Evolutionary conservation across 192 early-diverging fungal species (phyloP), one percentile per base, ranked within the genome.

Genomic region (Gryganskiella cystojenkinii): DNA sequence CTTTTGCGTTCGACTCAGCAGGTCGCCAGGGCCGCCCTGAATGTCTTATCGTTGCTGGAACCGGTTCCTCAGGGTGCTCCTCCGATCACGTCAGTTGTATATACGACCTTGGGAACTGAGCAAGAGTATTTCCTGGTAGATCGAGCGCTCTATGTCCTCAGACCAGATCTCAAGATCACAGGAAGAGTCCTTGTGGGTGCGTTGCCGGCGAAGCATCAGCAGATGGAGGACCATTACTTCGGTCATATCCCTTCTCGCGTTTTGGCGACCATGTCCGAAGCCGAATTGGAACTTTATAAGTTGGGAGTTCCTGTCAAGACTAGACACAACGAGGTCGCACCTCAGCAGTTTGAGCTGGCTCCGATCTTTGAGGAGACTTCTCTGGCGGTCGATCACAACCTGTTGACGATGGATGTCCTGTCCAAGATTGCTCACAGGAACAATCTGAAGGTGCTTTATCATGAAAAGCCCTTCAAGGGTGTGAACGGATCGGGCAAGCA

Each of bases 221-320:
- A 99, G 85, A 86, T 99, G 64, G 97, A 99, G 85, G 97, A 99
- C 83, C 97, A 99, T 86, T 99, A 99, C 90, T 99, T 99, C 88
- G 97, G 97, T 30, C 91, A 93, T 70, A 97, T 99, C 67, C 97
- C 97, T 44, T 87, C 91, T 50, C 91, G 94, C 68, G 95, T 97
- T 15, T 84, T 99, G 68, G 89, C 92, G 47, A 83, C 89, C 50
- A 94, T 99, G 79, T 92, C 91, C 78, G 97, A 99, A 84, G 74
- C 89, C 61, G 97, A 99, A 81, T 84, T 96, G 49, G 97, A 99
- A 84, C 86, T 95, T 51, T 90, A 90, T 82, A 88, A 89, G 54
- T 88, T 99, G 60, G 97, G 97, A 80, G 94, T 96, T n/a, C 97
- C 97, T 44, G 83, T 99, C 86, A 99, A 99, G 91, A 99, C 97